Percentiles rank a stretch among this genome's conserved stretches.
Evolutionary conservation across 2,329 filamentous ascomycete genomes (phyloP).

Genomic region (Aspergillus novoparasiticus): DNA sequence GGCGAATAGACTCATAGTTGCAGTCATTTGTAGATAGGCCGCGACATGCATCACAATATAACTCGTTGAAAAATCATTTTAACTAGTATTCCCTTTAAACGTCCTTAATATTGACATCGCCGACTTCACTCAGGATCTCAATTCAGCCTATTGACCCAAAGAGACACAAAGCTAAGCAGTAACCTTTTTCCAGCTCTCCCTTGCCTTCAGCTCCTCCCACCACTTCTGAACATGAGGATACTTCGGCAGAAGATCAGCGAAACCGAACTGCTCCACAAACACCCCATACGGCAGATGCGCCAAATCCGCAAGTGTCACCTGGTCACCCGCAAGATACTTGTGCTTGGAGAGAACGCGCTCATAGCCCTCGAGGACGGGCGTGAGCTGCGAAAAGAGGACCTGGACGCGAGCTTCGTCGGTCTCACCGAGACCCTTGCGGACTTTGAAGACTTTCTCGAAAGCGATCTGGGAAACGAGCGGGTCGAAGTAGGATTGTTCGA

Average conservation of each 20-base stretch:
- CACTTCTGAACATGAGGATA: constrained; percentile 16
- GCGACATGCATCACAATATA: no score
- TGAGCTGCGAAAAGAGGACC: constrained; percentile 13
- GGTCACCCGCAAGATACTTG: constrained; percentile 22
- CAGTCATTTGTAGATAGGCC: no score
- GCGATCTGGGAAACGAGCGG: constrained; percentile 13
- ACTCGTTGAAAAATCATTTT: no score
- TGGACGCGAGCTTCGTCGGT: constrained; percentile 17
- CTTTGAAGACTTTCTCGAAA: constrained; percentile 22
- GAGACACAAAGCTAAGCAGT: not conserved
- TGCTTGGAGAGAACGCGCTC: constrained; percentile 24
- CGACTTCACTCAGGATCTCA: no score
- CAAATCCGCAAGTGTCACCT: constrained; percentile 19
- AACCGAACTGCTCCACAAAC: constrained; percentile 16
- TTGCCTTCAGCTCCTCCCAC: constrained; percentile 17
- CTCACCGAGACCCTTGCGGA: constrained; percentile 11
- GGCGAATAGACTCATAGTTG: no score
- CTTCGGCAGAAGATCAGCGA: constrained; percentile 15
- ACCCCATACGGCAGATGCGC: constrained; percentile 17
- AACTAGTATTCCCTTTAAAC: not conserved
- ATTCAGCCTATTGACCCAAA: not conserved
- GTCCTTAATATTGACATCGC: not conserved
- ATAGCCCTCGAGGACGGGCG: constrained; percentile 17
- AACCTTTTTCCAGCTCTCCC: constrained; percentile 17
- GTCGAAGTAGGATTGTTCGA: constrained; percentile 30